Conservation (phyloP, 169 alveolate genomes). For the Plasmodium cynomolgi region DNA sequence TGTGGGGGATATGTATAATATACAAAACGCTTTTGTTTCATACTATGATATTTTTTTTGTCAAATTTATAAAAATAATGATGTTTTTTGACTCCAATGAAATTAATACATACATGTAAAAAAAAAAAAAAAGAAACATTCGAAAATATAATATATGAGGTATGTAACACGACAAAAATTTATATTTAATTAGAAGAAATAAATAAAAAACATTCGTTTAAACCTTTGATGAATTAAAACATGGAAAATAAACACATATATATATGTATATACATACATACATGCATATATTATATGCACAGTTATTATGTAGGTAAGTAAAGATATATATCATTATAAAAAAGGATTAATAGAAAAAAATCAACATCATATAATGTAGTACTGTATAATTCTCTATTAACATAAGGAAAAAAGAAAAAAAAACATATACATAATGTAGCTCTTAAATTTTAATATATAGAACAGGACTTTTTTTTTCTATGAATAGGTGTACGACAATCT, state of each 20-base stretch:
- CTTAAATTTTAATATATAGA: background rate
- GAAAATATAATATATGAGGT: background rate
- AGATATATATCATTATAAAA: background rate
- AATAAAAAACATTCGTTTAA: background rate
- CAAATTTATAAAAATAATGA: background rate
- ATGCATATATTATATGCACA: background rate
- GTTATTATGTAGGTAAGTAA: background rate
- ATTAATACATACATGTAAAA: background rate
- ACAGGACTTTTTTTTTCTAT: background rate
- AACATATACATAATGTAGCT: background rate
- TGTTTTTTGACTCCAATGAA: background rate
- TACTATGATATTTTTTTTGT: background rate
- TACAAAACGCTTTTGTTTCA: background rate
- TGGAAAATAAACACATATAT: background rate
- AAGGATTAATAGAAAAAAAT: background rate
- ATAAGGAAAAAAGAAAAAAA: background rate
- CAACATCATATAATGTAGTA: background rate
- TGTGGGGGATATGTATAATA: background rate
- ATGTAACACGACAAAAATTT: background rate
- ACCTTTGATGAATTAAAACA: background rate
- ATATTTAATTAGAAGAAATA: background rate
- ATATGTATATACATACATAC: background rate
- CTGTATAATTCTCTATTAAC: background rate
- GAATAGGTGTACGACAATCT: background rate
- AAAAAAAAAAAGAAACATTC: background rate